Base-by-base conservation (phyloP, 1,139 yeast genomes). In the Tardiomyces depauwii region DNA sequence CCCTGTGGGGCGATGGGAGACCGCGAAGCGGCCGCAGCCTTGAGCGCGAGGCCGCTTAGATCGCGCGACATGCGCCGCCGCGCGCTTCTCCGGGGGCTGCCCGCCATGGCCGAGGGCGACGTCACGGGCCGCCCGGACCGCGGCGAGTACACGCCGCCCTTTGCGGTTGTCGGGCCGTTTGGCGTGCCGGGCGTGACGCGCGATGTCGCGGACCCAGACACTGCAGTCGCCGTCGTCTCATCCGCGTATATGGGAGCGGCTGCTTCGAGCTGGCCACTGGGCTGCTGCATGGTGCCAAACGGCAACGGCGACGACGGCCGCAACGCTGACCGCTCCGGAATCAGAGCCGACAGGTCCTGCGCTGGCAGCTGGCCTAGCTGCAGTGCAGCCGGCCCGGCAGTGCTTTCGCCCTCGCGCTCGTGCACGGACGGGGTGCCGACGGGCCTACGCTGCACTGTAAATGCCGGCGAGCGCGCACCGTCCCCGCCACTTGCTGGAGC, bases 301-400 rank as follows among this genome's bases (percentile, higher is more conserved):
- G 36, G 46, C 33, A 4, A 39, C 2, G 56, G 56, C 11, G 56
- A 53, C 9, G 45, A 38, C 13, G 57, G 49, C 19, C 58, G 41
- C 42, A 55, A 45, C 21, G 48, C 43, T 7, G 57, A 53, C 38
- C 58, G 44, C 14, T 51, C 51, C 2, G 58, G 58, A 14, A 30
- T 30, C n/a, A 30, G 36, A 4, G 36, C 36, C 36, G 36, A 5
- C 36, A 30, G 16, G 10, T 30, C 36, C 16, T 21, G 25, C 7
- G 25, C 25, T 21, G 25, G 25, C 25, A 21, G 25, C 10, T 30
- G 10, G 36, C 16, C 36, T 5, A 30, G 3, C 36, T 11, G 16
- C 11, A 12, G 12, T 9, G 30, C 30, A 27, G 30, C 30, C 9
- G 30, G 30, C 30, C 11, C n/a, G n/a, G n/a, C n/a, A n/a, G n/a